phyloP scores from a whole-genome alignment of 2,329 filamentous ascomycete species.

The Sarocladium strictum region DNA sequence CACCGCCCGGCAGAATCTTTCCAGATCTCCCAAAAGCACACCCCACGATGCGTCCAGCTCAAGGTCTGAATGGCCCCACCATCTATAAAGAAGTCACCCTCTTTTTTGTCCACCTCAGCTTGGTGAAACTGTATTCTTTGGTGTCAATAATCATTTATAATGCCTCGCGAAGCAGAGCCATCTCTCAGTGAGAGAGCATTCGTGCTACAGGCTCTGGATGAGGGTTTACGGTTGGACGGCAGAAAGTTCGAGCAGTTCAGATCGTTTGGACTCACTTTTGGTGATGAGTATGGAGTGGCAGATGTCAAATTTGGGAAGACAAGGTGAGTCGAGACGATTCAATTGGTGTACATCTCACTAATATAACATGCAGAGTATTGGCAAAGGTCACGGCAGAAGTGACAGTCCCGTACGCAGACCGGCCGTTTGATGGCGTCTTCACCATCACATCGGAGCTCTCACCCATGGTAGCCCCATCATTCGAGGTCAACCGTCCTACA shows the following conservation, averaged over 20 bases:
- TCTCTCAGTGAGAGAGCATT: constrained; percentile 87
- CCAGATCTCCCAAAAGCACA: constrained; percentile 11
- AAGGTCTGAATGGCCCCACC: constrained; percentile 7
- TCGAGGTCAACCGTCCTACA: constrained; percentile 78
- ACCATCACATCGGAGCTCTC: constrained; percentile 86
- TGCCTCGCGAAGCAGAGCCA: constrained; percentile 90
- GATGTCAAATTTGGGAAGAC: constrained; percentile 88
- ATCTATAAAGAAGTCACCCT: not conserved
- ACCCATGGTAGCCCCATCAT: constrained; percentile 85
- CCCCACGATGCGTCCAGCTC: constrained; percentile 11
- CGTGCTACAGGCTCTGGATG: constrained; percentile 72
- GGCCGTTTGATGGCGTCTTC: constrained; percentile 93
- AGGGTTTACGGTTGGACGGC: constrained; percentile 78
- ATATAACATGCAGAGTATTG: constrained; percentile 56
- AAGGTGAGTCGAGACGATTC: constrained; percentile 47
- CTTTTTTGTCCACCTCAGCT: no score
- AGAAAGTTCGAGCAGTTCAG: constrained; percentile 77
- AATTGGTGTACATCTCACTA: not conserved
- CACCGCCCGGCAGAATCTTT: constrained; percentile 48
- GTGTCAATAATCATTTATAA: constrained; percentile 33
- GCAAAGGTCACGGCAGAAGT: constrained; percentile 86
- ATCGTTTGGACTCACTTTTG: constrained; percentile 71
- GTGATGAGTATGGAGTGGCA: constrained; percentile 84
- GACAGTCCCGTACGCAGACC: constrained; percentile 75
- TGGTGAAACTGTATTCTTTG: no score